Conservation (phyloP, 352 stramenopile genomes). For the Hyaloperonospora brassicae region DNA sequence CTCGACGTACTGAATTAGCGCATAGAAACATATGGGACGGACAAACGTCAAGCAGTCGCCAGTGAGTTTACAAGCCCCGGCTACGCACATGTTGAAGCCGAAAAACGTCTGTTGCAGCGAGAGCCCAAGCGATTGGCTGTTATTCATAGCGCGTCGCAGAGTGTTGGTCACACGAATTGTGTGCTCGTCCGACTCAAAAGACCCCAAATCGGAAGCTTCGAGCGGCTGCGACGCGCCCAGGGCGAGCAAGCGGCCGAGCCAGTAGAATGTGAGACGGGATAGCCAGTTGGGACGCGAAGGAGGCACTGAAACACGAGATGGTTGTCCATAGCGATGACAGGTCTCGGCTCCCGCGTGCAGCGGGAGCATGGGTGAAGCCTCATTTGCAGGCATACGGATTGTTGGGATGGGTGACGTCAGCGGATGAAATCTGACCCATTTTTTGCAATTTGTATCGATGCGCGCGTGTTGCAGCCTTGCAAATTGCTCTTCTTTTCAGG, state of each 20-base stretch:
- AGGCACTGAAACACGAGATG: not conserved
- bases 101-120: constrained; percentile 58
- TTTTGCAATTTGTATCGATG: no score
- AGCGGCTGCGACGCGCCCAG: constrained; percentile 35
- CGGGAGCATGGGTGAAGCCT: constrained; percentile 14
- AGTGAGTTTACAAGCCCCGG: constrained; percentile 85
- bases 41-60: constrained; percentile 91
- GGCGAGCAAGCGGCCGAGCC: constrained; percentile 33
- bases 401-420: no score
- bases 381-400: no score
- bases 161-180: constrained; percentile 22
- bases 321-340: not conserved
- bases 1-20: constrained; percentile 61
- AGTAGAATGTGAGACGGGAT: constrained; percentile 30
- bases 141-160: constrained; percentile 17
- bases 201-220: constrained; percentile 33
- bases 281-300: constrained; percentile 11
- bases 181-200: constrained; percentile 30
- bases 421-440: no score
- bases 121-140: constrained; percentile 31
- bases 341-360: constrained; percentile 13
- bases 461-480: no score
- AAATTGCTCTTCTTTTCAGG: no score
- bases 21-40: constrained; percentile 36
- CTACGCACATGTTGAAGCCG: constrained; percentile 83